Evolutionary conservation across 2,329 filamentous ascomycete species (phyloP), one percentile per base, ranked within the genome.

Genomic region (Calonectria fujianensis): DNA sequence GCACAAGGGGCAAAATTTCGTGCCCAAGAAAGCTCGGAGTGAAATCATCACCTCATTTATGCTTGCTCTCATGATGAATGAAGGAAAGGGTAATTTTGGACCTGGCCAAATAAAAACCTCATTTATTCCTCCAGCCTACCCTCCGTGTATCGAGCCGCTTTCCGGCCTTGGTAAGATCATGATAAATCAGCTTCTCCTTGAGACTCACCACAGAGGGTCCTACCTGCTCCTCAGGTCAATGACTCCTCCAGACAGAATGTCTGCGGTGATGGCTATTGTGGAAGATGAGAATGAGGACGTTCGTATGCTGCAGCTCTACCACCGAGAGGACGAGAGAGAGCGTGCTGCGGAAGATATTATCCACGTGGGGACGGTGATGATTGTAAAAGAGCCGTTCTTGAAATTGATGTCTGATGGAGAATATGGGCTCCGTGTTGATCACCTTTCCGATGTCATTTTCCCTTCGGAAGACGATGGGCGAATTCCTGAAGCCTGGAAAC

Each of bases 341-440:
- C 80, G 85, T 0, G 77, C 84, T 4, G 79, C 79, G 0, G 75
- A 84, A 5, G 80, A 87, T 8, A 77, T 86, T 0, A 66, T 90
- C 4, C 73, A 77, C 0, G 69, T 81, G 7, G 82, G 83, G 1
- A 82, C 80, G 16, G 77, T 87, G 0, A 83, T 86, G 14, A 77
- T 91, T 35, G 68, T 92, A 35, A 92, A 91, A 74, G 90, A 91
- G 72, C 89, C 90, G 0, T 91, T 87, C 76, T 85, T 91, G 76
- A 89, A 88, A 75, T 37, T 79, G 83, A 83, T 31, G 80, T 78
- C 0, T 13, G 80, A 86, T 35, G 86, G 86, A 2, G 63, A 81
- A 0, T 89, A 88, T 78, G 84, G 82, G 0, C 41, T 92, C 31
- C 85, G 89, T 8, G 87, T 91, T 9, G 90, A 92, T 72, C 90